Evolutionary conservation across 345 rosid species (phyloP), one percentile per base, ranked within the genome.

Genomic region (Gossypium mustelinum): DNA sequence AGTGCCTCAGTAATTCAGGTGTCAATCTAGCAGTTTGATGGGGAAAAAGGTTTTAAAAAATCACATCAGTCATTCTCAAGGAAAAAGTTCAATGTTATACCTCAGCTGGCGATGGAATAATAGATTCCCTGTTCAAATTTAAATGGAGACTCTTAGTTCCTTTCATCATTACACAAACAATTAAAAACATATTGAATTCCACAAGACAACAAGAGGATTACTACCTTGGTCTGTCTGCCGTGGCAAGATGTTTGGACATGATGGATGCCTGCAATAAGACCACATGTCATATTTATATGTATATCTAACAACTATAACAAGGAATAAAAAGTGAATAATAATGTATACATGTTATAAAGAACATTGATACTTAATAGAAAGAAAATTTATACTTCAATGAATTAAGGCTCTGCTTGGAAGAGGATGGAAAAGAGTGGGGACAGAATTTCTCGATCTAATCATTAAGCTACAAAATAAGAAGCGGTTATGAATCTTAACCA

Each of bases 181-280:
- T 56, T n/a, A 25, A 50, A 39, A 34, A 9, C 5, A 2, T 4
- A 70, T 17, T 56, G 11, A 4, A 50, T 16, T 55, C 24, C 11
- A 22, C 27, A 63, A 57, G 44, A 76, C 11, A 20, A 6, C 67
- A 70, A 24, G 75, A 74, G 45, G 41, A 17, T n/a, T 27, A 51
- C 68, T 86, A 94, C 98, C 95, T 88, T 79, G 89, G 89, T 78
- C 92, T 80, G 72, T 90, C 98, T 45, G 94, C 78, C 85, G 90
- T 90, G 0, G 94, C 84, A 76, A 90, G 93, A 88, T 88, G 97
- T 75, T 90, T 91, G 22, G 96, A 89, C 97, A 93, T 89, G 75
- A 93, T 88, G 34, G 93, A 93, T 79, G 92, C 97, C 98, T 95
- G 93, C 81, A 87, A 78, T 68, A 51, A 48, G 76, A 51, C 73